Base-by-base conservation (phyloP, 2,329 filamentous ascomycete species). In the Leptoxyphium fumago region DNA sequence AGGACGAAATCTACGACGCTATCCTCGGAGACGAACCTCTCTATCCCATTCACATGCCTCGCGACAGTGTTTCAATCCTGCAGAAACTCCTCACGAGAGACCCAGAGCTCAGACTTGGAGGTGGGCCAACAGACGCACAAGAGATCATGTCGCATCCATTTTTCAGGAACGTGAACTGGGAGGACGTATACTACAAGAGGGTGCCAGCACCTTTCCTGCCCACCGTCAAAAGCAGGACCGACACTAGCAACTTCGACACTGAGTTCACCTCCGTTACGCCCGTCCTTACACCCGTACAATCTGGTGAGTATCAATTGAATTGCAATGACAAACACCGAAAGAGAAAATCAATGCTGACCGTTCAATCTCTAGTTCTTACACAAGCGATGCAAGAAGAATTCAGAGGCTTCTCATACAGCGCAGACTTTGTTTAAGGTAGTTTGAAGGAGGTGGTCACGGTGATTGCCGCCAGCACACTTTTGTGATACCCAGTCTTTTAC, bases 371-470 rank as follows among this genome's bases (percentile, higher is more conserved):
- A 94, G 91, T 98, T 39, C 75, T 98, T 50, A 94, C 89, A 26
- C 91, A 96, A 71, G 86, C 87, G 38, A 96, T 96, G 88, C 91
- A 98, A 69, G 91, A 98, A 70, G 88, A 98, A 64, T 98, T 98
- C 82, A 80, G 91, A 47, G 91, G 91, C 52, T 98, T 98, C 71
- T 96, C 89, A 21, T 98, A 98, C 67, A 91, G 85, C 43, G 84
- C 85, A 48, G 87, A 94, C 64, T 93, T 93, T 67, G 82, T 82
- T 49, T 88, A 64, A 71, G 47, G 34, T 15, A 42, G 5, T 13
- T 28, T 26, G 21, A 26, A 26, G 21, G 38, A 40, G 38, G 14
- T 11, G 38, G 21, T 40, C 11, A 21, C 17, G 38, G 13, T 40
- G 13, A 21, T 40, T 17, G 38, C 13, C 21, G 13, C 18, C 13